Base-by-base conservation (phyloP, 2,329 filamentous ascomycete species). In the Coniella vitis region DNA sequence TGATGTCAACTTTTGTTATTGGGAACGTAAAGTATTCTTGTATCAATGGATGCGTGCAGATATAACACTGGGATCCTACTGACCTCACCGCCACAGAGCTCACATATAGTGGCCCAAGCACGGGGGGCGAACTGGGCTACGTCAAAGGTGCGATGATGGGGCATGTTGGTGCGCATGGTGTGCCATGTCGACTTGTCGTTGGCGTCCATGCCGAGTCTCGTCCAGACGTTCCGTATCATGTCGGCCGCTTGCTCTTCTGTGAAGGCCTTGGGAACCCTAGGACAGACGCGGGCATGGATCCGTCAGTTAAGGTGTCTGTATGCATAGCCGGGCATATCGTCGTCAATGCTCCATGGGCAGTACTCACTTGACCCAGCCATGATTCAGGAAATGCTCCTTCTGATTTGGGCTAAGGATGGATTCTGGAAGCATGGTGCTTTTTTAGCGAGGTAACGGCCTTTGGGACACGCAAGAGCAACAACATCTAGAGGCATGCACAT, bases 91-190 rank as follows among this genome's bases (percentile, higher is more conserved):
- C 82, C 83, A 49, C 83, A 75, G 9, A 87, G 72, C 61, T 83
- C 76, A 61, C 77, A 80, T 53, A 86, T 84, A 16, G 80, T 81
- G 0, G 70, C 66, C 82, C 82, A 87, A 2, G 81, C 83, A 52
- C 75, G 76, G 0, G 84, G 83, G 0, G 83, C 78, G 56, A 86
- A 80, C 0, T 66, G 65, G 1, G 70, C 65, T 37, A 75, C 73
- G 49, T 73, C 65, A 51, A 82, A 78, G 29, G 65, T 62, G n/a
- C 66, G 68, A 64, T 83, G 81, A 21, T 65, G 67, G 0, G 81
- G 81, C 82, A 87, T 85, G 66, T 86, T 79, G 47, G 70, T 79
- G 39, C 79, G 72, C 55, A 78, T 73, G 2, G 66, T 67, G n/a
- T 69, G 72, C 83, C 84, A 87, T 29, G 83, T 87, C 2, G 72